Base-by-base conservation (phyloP, 345 rosid species). In the Cardamine resedifolia region DNA sequence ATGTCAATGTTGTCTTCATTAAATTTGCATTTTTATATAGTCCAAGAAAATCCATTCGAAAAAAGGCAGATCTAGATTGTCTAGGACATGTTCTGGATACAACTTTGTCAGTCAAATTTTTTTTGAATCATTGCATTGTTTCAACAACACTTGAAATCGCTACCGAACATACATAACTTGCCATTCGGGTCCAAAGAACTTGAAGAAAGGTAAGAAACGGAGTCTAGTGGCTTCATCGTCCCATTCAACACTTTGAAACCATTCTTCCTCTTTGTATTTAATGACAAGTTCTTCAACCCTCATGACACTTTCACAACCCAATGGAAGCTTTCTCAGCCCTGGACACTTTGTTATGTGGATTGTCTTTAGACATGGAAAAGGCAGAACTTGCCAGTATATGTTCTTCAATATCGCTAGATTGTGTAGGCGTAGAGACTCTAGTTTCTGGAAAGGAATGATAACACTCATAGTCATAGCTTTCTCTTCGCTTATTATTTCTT, bases 321-420 rank as follows among this genome's bases (percentile, higher is more conserved):
- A 18, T 28, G 74, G 57, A 30, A 75, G 69, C 63, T 39, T 75
- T 38, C 49, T 68, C 62, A 68, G 72, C 21, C 66, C 43, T 1
- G 6, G 14, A 39, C 78, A 74, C 8, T 3, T 10, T 1, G 10
- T 10, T 49, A 50, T 1, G 5, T 7, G 9, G 9, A 68, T 2
- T 0, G 6, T 5, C 15, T 34, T 74, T 10, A 74, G 19, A 36
- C 27, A 3, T 38, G 36, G 67, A 21, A 68, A 57, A 19, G 55
- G 56, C 23, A 69, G 64, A 55, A 65, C 6, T 8, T 5, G n/a
- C 63, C 43, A 39, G 21, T 55, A 41, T 12, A 56, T 56, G 38
- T 4, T 68, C 64, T 20, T 56, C 41, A 68, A 26, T 11, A 11
- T 15, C 0, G 45, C 7, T 27, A 68, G n/a, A 5, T 24, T 16